Percentiles rank a stretch among this genome's conserved stretches.
These are phyloP conservation scores for Calocybe cyanea DNA, from an alignment of 768 basidiomycete species.

Conservation along the genomic window DNA sequence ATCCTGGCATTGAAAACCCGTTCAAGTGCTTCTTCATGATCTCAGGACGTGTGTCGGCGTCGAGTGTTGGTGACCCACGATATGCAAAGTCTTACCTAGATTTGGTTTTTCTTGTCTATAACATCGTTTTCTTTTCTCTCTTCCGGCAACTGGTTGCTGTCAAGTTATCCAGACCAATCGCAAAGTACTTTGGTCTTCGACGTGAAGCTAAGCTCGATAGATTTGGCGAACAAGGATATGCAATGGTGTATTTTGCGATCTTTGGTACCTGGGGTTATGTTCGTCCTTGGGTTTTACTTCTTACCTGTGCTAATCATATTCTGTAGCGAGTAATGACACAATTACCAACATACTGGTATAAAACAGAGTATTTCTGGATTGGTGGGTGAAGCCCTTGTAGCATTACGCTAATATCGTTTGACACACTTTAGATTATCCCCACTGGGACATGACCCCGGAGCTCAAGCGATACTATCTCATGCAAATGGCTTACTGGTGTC, in stretches of 20 bases:
- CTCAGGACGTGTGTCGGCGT: slow-evolving; percentile 55
- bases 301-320: slow-evolving; percentile 5
- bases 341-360: slow-evolving; percentile 83
- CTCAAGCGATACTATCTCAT: slow-evolving; percentile 93
- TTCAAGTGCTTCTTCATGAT: slow-evolving; percentile 70
- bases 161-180: slow-evolving; percentile 63
- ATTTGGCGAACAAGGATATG: slow-evolving; percentile 92
- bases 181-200: slow-evolving; percentile 65
- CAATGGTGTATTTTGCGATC: slow-evolving; percentile 70
- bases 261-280: slow-evolving; percentile 79
- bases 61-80: slow-evolving; percentile 49
- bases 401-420: background rate
- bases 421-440: slow-evolving; percentile 65
- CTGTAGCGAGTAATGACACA: slow-evolving; percentile 75
- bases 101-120: slow-evolving; percentile 72
- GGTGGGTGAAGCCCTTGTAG: slow-evolving; percentile 35
- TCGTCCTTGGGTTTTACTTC: slow-evolving; percentile 27
- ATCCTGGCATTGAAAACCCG: slow-evolving; percentile 59
- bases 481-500: slow-evolving; percentile 92
- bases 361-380: slow-evolving; percentile 81
- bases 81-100: slow-evolving; percentile 77
- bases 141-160: slow-evolving; percentile 72
- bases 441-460: slow-evolving; percentile 80
- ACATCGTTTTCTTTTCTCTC: slow-evolving; percentile 88
- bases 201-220: slow-evolving; percentile 66